phyloP scores from a whole-genome alignment of 768 basidiomycete genomes.

The Pulveroboletus sp. region DNA sequence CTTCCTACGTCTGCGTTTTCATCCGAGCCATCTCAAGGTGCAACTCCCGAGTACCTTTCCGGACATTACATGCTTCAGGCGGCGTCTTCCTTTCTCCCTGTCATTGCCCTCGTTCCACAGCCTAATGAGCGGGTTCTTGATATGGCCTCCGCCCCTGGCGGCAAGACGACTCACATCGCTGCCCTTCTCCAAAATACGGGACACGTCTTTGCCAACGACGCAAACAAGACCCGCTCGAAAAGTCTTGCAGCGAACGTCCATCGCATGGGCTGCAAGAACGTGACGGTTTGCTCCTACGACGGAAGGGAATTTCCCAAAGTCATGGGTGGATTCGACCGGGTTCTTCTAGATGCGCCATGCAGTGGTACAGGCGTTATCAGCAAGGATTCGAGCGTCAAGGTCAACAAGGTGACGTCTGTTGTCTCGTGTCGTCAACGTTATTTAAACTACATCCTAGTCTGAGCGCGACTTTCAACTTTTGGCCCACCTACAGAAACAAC shows the following conservation, averaged over 20 bases:
- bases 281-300: slow-evolving; percentile 94
- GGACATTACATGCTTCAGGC: slow-evolving; percentile 99
- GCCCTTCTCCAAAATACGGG: slow-evolving; percentile 97
- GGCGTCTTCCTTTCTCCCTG: slow-evolving; percentile 98
- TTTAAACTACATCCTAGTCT: slow-evolving; percentile 46
- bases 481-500: slow-evolving; percentile 97
- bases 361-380: slow-evolving; percentile 97
- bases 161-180: slow-evolving; percentile 97
- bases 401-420: slow-evolving; percentile 75
- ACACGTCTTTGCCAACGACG: slow-evolving; percentile 95
- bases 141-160: slow-evolving; percentile 98
- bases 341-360: slow-evolving; percentile 94
- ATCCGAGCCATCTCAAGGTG: slow-evolving; percentile 42
- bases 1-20: not conserved
- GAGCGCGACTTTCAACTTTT: slow-evolving; percentile 94
- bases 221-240: slow-evolving; percentile 92
- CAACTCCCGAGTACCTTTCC: slow-evolving; percentile 97
- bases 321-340: slow-evolving; percentile 98
- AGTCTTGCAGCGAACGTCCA: slow-evolving; percentile 96
- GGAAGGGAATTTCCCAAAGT: slow-evolving; percentile 98
- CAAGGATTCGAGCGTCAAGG: slow-evolving; percentile 95
- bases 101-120: slow-evolving; percentile 90
- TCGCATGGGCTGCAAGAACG: slow-evolving; percentile 96
- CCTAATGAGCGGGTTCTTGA: slow-evolving; percentile 92
- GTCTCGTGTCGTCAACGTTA: not conserved